These are phyloP conservation scores for Globisporangium carolinianum DNA, from an alignment of 352 stramenopile genomes.

Conservation along the genomic window DNA sequence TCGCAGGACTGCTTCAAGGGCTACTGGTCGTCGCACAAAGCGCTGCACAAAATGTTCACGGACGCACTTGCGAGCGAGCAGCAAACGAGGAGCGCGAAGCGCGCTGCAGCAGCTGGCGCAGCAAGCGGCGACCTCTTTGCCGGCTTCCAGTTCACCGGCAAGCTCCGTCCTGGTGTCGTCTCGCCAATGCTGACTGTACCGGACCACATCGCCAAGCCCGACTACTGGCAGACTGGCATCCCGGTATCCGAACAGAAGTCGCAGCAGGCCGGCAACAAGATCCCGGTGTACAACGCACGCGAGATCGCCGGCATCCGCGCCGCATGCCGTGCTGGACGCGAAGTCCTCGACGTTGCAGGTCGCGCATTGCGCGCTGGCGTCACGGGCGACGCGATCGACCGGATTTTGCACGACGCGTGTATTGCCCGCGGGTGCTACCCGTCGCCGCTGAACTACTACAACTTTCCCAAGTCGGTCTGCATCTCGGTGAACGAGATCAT, in stretches of 20 bases:
- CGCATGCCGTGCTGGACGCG: slow-evolving; percentile 80
- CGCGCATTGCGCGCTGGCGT: slow-evolving; percentile 81
- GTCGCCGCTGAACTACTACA: slow-evolving; percentile 96
- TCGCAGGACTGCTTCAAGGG: slow-evolving; percentile 95
- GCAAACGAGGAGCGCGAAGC: slow-evolving; percentile 9
- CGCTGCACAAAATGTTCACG: slow-evolving; percentile 93
- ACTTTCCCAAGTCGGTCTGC: slow-evolving; percentile 95
- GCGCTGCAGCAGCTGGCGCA: slow-evolving; percentile 19
- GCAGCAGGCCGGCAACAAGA: slow-evolving; percentile 59
- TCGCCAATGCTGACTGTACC: slow-evolving; percentile 74
- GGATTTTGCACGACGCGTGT: slow-evolving; percentile 91
- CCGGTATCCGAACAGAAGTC: slow-evolving; percentile 59
- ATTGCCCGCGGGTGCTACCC: slow-evolving; percentile 93
- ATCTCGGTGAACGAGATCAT: slow-evolving; percentile 94
- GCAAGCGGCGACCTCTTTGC: slow-evolving; percentile 30
- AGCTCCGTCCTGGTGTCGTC: slow-evolving; percentile 75
- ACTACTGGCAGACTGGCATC: slow-evolving; percentile 88
- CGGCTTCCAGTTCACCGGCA: slow-evolving; percentile 79
- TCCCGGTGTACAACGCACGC: slow-evolving; percentile 91
- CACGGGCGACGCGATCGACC: slow-evolving; percentile 97
- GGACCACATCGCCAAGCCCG: slow-evolving; percentile 70
- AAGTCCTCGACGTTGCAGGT: slow-evolving; percentile 95
- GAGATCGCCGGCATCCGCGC: slow-evolving; percentile 94
- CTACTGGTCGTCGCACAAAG: slow-evolving; percentile 95
- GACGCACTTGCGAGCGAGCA: slow-evolving; percentile 57